Base-by-base conservation (phyloP, 768 basidiomycete genomes). In the Holtermanniella nyarrowii region DNA sequence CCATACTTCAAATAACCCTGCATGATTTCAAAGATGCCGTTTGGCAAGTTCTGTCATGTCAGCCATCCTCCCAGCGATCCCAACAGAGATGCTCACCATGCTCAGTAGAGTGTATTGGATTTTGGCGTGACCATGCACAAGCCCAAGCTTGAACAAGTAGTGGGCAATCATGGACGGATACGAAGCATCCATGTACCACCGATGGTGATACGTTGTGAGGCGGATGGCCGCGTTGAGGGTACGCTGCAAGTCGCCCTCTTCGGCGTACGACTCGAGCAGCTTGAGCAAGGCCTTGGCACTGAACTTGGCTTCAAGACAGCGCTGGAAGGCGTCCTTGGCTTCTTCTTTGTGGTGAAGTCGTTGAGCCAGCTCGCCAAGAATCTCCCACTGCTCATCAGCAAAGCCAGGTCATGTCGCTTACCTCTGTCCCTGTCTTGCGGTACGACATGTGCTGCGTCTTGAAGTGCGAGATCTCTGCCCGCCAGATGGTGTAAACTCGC, bases 361-460 rank as follows among this genome's bases (percentile, higher is more conserved):
- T 42, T 85, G 63, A 5, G 91, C 95, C 20, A 99, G 75, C 65
- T 97, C 95, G 7, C 93, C 95, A 21, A 99, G 76, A 43, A 97
- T 93, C 74, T 97, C 95, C 93, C 95, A 99, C 72, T 66, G 50
- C 54, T 20, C 40, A 13, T 24, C 1, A 24, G 25, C 16, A 22
- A 18, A 1, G 26, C n/a, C n/a, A n/a, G n/a, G n/a, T 21, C 16
- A 21, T 14, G 4, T 41, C 24, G 24, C 62, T 22, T 42, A 61
- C 63, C 61, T 99, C 95, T 18, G 88, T 73, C 0, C 87, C 89
- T 0, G 93, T 96, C 76, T 97, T 97, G 54, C 89, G 82, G 69
- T 99, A 99, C 0, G 91, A 90, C 52, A 97, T 86, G 58, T 95
- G 91, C 70, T 97, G 93, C 2, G 89, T 91, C 69, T 95, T 97